A percentile compares a stretch with the other conserved stretches of the same genome.
These are phyloP conservation scores for Lagenidium giganteum DNA, from an alignment of 352 stramenopile genomes.

Conservation along the genomic window DNA sequence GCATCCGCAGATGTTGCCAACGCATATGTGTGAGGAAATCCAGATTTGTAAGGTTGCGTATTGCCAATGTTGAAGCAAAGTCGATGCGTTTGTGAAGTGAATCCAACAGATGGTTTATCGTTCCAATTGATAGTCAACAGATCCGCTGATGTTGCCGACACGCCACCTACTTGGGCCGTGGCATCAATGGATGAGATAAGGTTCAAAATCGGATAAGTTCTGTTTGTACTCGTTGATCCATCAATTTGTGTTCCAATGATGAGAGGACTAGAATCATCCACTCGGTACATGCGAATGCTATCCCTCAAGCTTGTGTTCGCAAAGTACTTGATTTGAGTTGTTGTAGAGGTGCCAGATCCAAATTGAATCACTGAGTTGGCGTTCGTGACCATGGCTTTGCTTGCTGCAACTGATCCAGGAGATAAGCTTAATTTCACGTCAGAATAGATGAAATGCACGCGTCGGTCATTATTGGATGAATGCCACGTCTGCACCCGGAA, in stretches of 20 bases:
- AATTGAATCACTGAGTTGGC: not conserved
- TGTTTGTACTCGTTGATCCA: not conserved
- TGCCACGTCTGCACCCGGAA: too few species aligned
- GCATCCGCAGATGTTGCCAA: not conserved
- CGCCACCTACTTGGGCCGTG: not conserved
- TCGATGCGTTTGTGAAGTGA: conserved; percentile 1
- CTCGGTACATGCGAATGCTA: conserved; percentile 3
- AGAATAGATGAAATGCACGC: too few species aligned
- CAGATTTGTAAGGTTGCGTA: not conserved
- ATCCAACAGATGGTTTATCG: conserved; percentile 2
- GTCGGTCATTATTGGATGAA: too few species aligned
- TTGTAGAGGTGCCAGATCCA: not conserved
- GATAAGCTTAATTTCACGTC: too few species aligned
- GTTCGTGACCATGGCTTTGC: conserved; percentile 1
- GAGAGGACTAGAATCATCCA: too few species aligned
- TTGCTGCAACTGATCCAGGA: too few species aligned
- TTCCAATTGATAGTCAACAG: conserved; percentile 3
- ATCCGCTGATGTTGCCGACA: not conserved
- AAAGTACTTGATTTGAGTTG: not conserved
- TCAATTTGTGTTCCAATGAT: too few species aligned
- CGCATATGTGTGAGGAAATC: conserved; percentile 1
- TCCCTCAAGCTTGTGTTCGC: not conserved
- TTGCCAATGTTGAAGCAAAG: conserved; percentile 2
- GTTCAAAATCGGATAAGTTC: conserved; percentile 1
- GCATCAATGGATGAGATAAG: not conserved